phyloP scores from a whole-genome alignment of 176 grass and related monocot species.

The Triticum turgidum region DNA sequence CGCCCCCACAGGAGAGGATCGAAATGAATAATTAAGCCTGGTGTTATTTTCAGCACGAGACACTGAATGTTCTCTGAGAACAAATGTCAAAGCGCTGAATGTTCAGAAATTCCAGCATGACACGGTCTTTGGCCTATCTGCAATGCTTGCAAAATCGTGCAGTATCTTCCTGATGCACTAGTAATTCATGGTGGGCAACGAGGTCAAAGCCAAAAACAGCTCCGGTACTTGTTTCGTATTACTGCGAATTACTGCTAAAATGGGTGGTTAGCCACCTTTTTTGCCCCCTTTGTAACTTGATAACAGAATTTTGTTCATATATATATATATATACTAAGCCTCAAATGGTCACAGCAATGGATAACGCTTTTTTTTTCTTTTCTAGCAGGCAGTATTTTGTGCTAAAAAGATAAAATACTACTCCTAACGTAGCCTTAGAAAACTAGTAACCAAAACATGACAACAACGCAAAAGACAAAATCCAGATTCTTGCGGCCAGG shows the following conservation, averaged over 20 bases:
- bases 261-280: too few relatives aligned
- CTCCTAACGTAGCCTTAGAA: background rate
- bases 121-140: background rate
- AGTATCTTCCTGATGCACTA: background rate
- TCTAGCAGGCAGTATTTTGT: background rate
- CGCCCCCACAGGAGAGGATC: background rate
- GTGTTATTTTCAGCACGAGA: background rate
- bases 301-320: too few relatives aligned
- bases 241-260: too few relatives aligned
- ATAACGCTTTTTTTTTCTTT: background rate
- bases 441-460: background rate
- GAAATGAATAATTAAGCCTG: background rate
- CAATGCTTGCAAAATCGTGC: background rate
- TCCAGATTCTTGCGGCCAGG: background rate
- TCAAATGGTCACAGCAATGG: background rate
- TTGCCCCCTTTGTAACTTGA: too few relatives aligned
- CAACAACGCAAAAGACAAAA: background rate
- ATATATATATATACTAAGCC: too few relatives aligned
- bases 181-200: too few relatives aligned
- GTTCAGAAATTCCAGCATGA: background rate
- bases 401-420: background rate
- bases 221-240: too few relatives aligned
- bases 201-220: too few relatives aligned
- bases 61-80: background rate
- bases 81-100: background rate